Conservation (phyloP, 139 green algal genomes). For the Coelastrella sp. region DNA sequence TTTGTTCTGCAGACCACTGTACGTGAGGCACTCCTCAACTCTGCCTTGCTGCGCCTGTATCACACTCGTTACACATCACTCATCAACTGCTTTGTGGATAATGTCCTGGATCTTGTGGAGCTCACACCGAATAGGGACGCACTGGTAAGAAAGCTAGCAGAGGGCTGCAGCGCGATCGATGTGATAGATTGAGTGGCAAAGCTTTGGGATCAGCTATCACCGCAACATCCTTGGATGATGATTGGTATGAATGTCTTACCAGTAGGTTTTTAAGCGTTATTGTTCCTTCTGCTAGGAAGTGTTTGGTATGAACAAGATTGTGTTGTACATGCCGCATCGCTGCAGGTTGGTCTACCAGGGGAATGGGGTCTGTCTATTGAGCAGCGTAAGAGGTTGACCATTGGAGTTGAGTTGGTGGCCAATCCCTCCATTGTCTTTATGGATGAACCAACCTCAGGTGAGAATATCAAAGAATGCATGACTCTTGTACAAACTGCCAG, state of each 20-base stretch:
- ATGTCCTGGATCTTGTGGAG: constrained; percentile 85
- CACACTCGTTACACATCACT: constrained; percentile 20
- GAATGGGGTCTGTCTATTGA: constrained; percentile 77
- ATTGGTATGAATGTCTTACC: no score
- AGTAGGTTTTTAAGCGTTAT: no score
- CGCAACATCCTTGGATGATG: no score
- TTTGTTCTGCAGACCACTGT: constrained; percentile 63
- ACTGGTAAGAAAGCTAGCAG: constrained; percentile 68
- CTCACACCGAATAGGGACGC: constrained; percentile 60
- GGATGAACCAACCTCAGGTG: constrained; percentile 66
- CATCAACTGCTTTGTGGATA: constrained; percentile 65
- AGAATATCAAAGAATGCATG: background rate
- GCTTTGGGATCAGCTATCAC: no score
- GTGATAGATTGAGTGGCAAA: no score
- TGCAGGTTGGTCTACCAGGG: constrained; percentile 45
- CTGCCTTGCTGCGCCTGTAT: constrained; percentile 60
- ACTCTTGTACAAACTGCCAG: background rate
- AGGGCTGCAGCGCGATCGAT: no score
- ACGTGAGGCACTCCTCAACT: constrained; percentile 71
- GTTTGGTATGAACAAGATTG: no score
- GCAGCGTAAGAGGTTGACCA: constrained; percentile 93
- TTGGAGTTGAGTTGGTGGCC: constrained; percentile 92
- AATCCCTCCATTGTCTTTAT: constrained; percentile 75
- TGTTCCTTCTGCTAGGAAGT: no score
- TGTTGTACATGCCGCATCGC: background rate